Percentiles rank a stretch among this genome's conserved stretches.
Conservation (phyloP, 257 asterid species). For the Ophiorrhiza pumila region DNA sequence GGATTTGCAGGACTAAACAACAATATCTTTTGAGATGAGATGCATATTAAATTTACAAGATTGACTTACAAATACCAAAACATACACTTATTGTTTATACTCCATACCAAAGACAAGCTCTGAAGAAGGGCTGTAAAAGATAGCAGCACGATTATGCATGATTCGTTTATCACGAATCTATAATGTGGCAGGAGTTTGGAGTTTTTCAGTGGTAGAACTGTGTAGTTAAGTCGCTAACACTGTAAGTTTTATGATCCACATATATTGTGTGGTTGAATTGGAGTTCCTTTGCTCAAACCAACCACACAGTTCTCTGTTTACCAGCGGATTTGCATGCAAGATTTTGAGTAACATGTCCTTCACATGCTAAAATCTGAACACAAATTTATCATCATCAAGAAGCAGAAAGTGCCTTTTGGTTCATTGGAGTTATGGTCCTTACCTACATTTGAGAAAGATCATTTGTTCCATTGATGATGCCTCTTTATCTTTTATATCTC, state of each 20-base stretch:
- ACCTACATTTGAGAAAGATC: slow-evolving; percentile 6
- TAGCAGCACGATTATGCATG: no score
- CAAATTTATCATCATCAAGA: slow-evolving; percentile 13
- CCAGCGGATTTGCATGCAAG: slow-evolving; percentile 19
- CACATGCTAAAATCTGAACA: slow-evolving; percentile 26
- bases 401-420: slow-evolving; percentile 14
- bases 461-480: background rate
- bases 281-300: slow-evolving; percentile 5
- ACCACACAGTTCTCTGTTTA: slow-evolving; percentile 3
- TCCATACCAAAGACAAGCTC: no score
- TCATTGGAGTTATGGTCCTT: slow-evolving; percentile 18
- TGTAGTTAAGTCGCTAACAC: background rate
- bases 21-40: no score
- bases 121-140: no score
- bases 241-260: background rate
- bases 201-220: background rate
- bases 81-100: no score
- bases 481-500: background rate
- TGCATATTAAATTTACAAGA: no score
- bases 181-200: background rate
- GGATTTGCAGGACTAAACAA: no score
- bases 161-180: no score
- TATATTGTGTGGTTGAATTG: background rate
- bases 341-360: slow-evolving; percentile 37
- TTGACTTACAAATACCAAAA: no score